Evolutionary conservation across 1,284 basidiomycete genomes (phyloP).

Genomic region (Cryptococcus sp.): DNA sequence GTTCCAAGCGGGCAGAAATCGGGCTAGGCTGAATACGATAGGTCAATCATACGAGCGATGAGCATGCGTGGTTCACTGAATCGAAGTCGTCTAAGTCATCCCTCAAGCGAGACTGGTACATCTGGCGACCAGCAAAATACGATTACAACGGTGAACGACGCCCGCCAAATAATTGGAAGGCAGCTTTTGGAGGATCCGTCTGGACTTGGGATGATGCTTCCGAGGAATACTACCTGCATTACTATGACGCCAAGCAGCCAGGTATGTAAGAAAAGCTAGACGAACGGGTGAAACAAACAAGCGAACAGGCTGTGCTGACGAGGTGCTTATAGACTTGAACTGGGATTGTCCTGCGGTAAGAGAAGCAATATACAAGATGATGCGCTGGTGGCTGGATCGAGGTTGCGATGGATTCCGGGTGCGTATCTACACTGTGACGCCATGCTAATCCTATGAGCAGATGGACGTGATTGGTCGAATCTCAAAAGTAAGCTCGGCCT

Average conservation of each 20-base stretch:
- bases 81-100: constrained; percentile 32
- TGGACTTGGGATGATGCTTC: constrained; percentile 55
- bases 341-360: constrained; percentile 37
- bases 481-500: too few relatives aligned
- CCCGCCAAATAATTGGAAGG: constrained; percentile 54
- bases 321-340: too few relatives aligned
- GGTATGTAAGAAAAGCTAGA: too few relatives aligned
- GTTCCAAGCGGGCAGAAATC: too few relatives aligned
- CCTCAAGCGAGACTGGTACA: constrained; percentile 52
- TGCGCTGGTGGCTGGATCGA: constrained; percentile 54
- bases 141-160: constrained; percentile 32
- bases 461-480: too few relatives aligned
- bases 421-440: constrained; percentile 12
- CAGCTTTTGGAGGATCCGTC: constrained; percentile 18
- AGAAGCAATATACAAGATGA: constrained; percentile 41
- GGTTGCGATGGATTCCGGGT: constrained; percentile 54
- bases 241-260: too few relatives aligned
- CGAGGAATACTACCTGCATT: constrained; percentile 42
- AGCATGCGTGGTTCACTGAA: too few relatives aligned
- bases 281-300: too few relatives aligned
- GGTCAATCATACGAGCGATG: too few relatives aligned
- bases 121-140: constrained; percentile 44
- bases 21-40: too few relatives aligned
- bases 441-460: constrained; percentile 29
- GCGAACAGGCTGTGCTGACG: too few relatives aligned